Base-by-base conservation (phyloP, 129 eudicot genomes). In the Chrysanthemum lavandulifolium region DNA sequence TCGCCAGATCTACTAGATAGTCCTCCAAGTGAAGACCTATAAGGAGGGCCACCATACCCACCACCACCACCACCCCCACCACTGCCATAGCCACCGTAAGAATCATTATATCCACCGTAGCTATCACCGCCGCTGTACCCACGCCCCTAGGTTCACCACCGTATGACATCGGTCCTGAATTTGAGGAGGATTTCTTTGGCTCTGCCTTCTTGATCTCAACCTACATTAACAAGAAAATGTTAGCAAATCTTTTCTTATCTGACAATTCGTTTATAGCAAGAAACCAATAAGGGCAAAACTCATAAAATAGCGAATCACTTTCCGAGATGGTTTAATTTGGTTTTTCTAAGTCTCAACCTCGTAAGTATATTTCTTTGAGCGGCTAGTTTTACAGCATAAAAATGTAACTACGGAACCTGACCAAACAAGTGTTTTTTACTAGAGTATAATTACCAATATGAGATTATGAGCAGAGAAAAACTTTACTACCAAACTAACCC, bases 151-250 rank as follows among this genome's bases (percentile, higher is more conserved):
- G 81, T 19, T 89, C 88, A 67, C 98, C 86, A 87, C 89, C 88
- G 53, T 85, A 89, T 58, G 92, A 86, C 73, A 92, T 83, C 36
- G 90, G 89, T 59, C 87, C 83, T 61, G 96, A 85, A 88, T 89
- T 87, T 60, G 95, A 89, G 73, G 96, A 74, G 68, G 96, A 74
- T 86, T 86, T 92, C 90, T 92, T 92, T 79, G 96, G 98, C 84
- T 92, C 98, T 10, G 96, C 96, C 84, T 86, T 93, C 95, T 93
- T 93, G 83, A 93, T 83, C 90, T 93, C 98, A 82, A 93, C 95
- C 98, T 93, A 84, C 90, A 89, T 67, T 80, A 84, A 82, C 58
- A 61, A 79, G 10, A 84, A 67, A 70, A 68, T 12, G 72, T 81
- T 80, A 81, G 74, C 86, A 81, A 78, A 86, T 61, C 48, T 61